Evolutionary conservation across 306 rosid genomes (phyloP), one percentile per base, ranked within the genome.

Genomic region (Rubus idaeus): DNA sequence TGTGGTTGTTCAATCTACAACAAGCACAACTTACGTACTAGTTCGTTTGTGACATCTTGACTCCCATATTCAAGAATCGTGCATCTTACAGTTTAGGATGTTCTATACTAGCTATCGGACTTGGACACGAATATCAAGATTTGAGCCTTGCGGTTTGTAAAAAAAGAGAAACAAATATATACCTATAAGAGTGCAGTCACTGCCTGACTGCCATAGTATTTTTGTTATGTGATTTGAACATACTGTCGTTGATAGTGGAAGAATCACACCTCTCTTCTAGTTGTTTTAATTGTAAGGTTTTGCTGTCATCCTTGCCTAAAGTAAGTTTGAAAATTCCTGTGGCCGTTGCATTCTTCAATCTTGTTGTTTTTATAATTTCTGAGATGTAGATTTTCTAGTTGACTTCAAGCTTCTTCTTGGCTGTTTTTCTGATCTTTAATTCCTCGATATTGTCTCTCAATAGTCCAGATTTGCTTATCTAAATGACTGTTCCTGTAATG

Each of bases 41-140:
- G 68, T 72, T 56, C 13, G 40, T n/a, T 55, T 57, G 77, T 62
- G 68, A 62, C 68, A 62, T 62, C 20, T 14, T 73, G 26, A 40
- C 65, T 37, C 37, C 53, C 10, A 6, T 52, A 13, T 21, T 30
- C 41, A 73, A 42, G 53, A 57, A 42, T 56, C 39, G 7, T 41
- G 41, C 67, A 73, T 13, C 65, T 39, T 72, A 12, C 35, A 9
- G 10, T 14, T 8, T 17, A 7, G 11, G n/a, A 53, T 51, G 73
- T 7, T 47, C 5, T 69, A 11, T 46, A 5, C 64, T 52, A 55
- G 47, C 30, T 47, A 5, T n/a, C 6, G 0, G 23, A 3, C n/a
- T 35, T 50, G 62, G 62, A 56, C 20, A 56, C 20, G 5, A 11
- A 47, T 47, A 10, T 47, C 51, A 47, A 47, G 52, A 47, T 10